Evolutionary conservation across 176 grass and related monocot genomes (phyloP).

Genomic region (Dendrocalamus sinicus): DNA sequence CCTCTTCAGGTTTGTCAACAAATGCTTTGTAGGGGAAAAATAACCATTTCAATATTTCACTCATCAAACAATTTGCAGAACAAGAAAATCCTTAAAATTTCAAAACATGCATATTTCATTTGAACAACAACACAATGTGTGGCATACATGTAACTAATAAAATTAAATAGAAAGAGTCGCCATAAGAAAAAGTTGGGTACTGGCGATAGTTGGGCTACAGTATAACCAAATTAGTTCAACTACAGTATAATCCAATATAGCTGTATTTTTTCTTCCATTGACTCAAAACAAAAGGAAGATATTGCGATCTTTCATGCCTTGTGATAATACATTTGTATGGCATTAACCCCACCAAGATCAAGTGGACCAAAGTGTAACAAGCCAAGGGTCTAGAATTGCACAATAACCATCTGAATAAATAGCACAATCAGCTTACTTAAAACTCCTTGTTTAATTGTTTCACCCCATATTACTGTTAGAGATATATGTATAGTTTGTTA

Average conservation of each 20-base stretch:
- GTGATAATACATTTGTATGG: background rate
- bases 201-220: no score
- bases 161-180: background rate
- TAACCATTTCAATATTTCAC: background rate
- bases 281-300: background rate
- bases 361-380: conserved; percentile 3
- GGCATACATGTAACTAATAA: conserved; percentile 1
- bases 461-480: no score
- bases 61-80: background rate
- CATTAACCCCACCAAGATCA: background rate
- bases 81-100: background rate
- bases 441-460: background rate
- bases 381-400: background rate
- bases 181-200: background rate
- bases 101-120: background rate
- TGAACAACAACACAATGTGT: background rate
- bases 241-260: background rate
- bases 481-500: no score
- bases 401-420: background rate
- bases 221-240: no score
- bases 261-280: conserved; percentile 1
- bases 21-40: background rate
- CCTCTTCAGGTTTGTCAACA: background rate
- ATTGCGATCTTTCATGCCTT: background rate
- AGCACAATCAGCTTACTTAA: background rate